Base-by-base conservation (phyloP, 2,329 filamentous ascomycete species). In the Penicillium hesseltinei region DNA sequence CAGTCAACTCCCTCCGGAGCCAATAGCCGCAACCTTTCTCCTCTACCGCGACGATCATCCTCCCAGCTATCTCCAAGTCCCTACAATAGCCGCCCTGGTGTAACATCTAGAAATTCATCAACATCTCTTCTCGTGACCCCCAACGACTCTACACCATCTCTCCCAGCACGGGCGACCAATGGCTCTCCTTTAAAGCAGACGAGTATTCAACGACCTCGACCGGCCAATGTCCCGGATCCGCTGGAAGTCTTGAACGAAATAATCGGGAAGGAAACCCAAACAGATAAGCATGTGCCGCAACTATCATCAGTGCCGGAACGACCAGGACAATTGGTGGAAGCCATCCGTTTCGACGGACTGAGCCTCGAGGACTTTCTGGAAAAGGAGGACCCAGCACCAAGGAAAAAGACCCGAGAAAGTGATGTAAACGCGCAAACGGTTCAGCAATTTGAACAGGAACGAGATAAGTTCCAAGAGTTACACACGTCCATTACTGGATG, bases 401-500 rank as follows among this genome's bases (percentile, higher is more conserved):
- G 67, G 29, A 71, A 62, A 52, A 65, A 61, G 40, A 62, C 66
- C 10, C 49, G 59, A 10, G 62, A 64, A 44, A 71, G 66, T 47
- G 68, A 78, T 72, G 65, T 77, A 69, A 78, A 75, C 65, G 77
- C 77, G 45, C 87, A 90, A 72, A 86, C 85, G 49, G 76, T 85
- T 58, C 85, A 89, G 77, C 88, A 92, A 77, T 91, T 92, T 72
- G 89, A 94, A 73, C 84, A 83, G 63, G 91, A 96, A 64, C 90
- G 88, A 73, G 81, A 88, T 68, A 92, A 88, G 69, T 96, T 96
- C 67, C 88, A 97, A 73, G 91, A 95, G 56, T 81, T 99, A 42
- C 94, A 97, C 75, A 86, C 84, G 68, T 95, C 92, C 4, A 97
- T 99, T 68, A 69, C 81, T 40, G 90, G 91, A 50, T 99, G 93